Conservation (phyloP, 176 grass and related monocot genomes). For the Areca catechu region DNA sequence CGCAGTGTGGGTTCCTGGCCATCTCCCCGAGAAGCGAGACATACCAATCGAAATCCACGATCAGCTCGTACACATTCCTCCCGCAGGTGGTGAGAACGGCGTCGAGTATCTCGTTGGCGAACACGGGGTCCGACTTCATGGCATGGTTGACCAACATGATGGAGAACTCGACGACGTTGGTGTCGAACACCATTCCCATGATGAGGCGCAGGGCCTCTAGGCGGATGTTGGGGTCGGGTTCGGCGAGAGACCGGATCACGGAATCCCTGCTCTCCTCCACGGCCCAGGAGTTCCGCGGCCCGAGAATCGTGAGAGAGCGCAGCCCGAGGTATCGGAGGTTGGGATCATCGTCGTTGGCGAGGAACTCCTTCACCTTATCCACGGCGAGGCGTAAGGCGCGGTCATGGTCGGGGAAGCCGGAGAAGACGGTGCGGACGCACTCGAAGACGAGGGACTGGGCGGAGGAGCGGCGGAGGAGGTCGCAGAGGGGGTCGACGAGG, state of each 20-base stretch:
- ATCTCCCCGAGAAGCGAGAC: constrained; percentile 55
- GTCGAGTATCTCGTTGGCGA: constrained; percentile 64
- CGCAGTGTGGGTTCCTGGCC: constrained; percentile 65
- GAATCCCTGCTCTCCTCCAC: constrained; percentile 43
- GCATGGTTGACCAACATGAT: constrained; percentile 53
- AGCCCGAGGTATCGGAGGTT: constrained; percentile 89
- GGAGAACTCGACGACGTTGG: constrained; percentile 44
- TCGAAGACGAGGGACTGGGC: constrained; percentile 85
- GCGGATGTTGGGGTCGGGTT: constrained; percentile 62
- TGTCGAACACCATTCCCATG: constrained; percentile 42
- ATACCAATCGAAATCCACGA: constrained; percentile 90
- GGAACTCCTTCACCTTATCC: constrained; percentile 66
- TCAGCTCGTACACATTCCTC: constrained; percentile 63
- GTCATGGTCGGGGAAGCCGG: constrained; percentile 38
- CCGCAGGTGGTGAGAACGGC: constrained; percentile 55
- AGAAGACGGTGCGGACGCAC: constrained; percentile 60
- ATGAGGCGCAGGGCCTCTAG: constrained; percentile 50
- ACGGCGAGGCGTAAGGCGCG: constrained; percentile 50
- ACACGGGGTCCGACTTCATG: constrained; percentile 64
- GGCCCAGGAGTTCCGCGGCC: constrained; percentile 30
- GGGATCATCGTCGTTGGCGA: constrained; percentile 54
- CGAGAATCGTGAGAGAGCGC: constrained; percentile 54
- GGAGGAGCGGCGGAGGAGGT: constrained; percentile 45
- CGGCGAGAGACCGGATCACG: constrained; percentile 40
- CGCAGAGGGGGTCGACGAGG: constrained; percentile 71